Evolutionary conservation across 768 basidiomycete genomes (phyloP).

Genomic region (Holtermanniella nyarrowii): DNA sequence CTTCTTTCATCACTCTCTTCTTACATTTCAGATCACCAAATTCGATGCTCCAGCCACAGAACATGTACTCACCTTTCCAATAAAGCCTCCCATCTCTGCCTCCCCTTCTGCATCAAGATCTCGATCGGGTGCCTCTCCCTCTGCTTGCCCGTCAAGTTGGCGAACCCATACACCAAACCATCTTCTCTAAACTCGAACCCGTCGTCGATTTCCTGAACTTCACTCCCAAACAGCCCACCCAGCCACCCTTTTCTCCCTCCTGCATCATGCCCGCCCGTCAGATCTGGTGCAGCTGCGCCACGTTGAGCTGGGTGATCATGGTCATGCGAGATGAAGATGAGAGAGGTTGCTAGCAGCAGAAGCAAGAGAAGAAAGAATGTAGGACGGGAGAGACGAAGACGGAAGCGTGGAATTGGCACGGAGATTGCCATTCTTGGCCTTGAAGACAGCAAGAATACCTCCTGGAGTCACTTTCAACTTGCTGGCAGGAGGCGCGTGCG

Average conservation of each 20-base stretch:
- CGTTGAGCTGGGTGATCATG: background rate
- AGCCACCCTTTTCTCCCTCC: background rate
- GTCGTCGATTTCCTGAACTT: background rate
- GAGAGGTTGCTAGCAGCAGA: conserved; percentile 4
- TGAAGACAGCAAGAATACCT: too few species aligned
- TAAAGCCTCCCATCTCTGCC: conserved; percentile 26
- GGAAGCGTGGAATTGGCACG: background rate
- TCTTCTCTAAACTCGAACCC: background rate
- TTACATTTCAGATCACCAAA: too few species aligned
- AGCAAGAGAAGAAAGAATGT: conserved; percentile 14
- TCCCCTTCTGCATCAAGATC: conserved; percentile 24
- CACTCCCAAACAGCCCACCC: background rate
- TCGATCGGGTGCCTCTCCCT: conserved; percentile 33
- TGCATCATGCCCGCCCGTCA: background rate
- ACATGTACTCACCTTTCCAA: conserved; percentile 19
- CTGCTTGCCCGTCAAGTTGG: conserved; percentile 19
- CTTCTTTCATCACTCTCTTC: too few species aligned
- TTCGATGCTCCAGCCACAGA: background rate
- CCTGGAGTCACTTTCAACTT: too few species aligned
- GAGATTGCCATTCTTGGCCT: too few species aligned
- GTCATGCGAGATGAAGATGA: conserved; percentile 2
- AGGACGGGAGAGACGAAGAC: conserved; percentile 14
- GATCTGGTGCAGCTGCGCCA: background rate
- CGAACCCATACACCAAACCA: conserved; percentile 8
- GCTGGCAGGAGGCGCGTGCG: too few species aligned